These are phyloP conservation scores for Calonectria honghensis DNA, from an alignment of 2,329 filamentous ascomycete genomes.

Conservation along the genomic window DNA sequence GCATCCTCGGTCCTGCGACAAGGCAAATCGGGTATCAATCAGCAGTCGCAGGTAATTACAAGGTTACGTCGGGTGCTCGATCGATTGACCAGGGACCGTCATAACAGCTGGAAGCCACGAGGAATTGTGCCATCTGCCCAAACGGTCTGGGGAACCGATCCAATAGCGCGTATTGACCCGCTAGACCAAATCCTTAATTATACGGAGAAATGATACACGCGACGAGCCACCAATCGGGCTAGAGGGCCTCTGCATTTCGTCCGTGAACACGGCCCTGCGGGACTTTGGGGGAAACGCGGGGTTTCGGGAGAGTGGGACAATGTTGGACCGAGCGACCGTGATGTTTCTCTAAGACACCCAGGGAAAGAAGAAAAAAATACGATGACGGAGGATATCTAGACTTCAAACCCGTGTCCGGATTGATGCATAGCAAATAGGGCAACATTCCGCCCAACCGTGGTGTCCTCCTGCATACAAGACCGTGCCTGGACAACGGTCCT, in stretches of 20 bases:
- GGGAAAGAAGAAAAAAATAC: too few species aligned
- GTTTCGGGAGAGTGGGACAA: constrained; percentile 32
- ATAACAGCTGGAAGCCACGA: constrained; percentile 3
- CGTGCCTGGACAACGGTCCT: neutral
- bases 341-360: neutral
- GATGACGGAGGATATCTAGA: too few species aligned
- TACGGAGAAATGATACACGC: constrained; percentile 32
- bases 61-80: constrained; percentile 31
- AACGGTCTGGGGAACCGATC: constrained; percentile 31
- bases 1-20: constrained; percentile 11
- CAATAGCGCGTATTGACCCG: constrained; percentile 23
- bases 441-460: too few species aligned
- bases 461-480: too few species aligned
- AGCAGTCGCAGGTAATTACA: constrained; percentile 31
- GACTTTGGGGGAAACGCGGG: constrained; percentile 30
- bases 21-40: constrained; percentile 20
- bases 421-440: too few species aligned
- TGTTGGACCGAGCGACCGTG: constrained; percentile 16
- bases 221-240: constrained; percentile 36
- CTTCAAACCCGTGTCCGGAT: too few species aligned
- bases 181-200: constrained; percentile 3
- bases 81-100: constrained; percentile 27
- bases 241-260: neutral
- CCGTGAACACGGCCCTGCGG: constrained; percentile 17
- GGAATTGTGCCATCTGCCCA: neutral